A percentile compares a stretch with the other conserved stretches of the same genome.
These are phyloP conservation scores for Didymella pomorum DNA, from an alignment of 2,329 filamentous ascomycete genomes.

Conservation along the genomic window DNA sequence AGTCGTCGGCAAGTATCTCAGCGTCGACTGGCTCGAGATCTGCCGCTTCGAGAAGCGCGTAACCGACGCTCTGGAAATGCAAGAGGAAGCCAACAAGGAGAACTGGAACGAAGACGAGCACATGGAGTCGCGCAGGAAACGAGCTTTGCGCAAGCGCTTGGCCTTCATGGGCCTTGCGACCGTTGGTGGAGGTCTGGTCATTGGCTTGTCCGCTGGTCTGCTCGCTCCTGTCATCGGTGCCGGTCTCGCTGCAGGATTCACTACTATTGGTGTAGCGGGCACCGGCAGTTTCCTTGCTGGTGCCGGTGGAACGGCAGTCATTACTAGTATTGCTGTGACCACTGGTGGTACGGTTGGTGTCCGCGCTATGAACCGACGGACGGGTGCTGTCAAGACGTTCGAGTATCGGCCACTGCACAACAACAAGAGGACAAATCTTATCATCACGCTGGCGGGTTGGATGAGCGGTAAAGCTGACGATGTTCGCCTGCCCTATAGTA, in stretches of 20 bases:
- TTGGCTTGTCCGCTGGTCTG: conserved; percentile 90
- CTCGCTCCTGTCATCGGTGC: conserved; percentile 93
- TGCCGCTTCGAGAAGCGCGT: conserved; percentile 97
- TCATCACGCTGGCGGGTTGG: conserved; percentile 95
- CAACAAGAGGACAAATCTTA: conserved; percentile 95
- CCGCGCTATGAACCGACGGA: conserved; percentile 84
- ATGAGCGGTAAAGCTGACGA: conserved; percentile 98
- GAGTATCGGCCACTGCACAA: conserved; percentile 97
- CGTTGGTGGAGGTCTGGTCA: conserved; percentile 92
- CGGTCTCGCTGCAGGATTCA: conserved; percentile 91
- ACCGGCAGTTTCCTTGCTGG: conserved; percentile 90
- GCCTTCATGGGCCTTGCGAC: conserved; percentile 97
- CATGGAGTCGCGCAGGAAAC: conserved; percentile 84
- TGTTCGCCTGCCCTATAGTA: conserved; percentile 93
- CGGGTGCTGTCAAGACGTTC: conserved; percentile 92
- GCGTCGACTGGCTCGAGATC: conserved; percentile 89
- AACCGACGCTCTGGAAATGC: conserved; percentile 96
- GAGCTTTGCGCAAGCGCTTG: conserved; percentile 81
- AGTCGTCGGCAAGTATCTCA: conserved; percentile 78
- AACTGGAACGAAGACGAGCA: conserved; percentile 98
- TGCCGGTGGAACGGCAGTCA: conserved; percentile 89
- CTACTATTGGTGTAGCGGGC: conserved; percentile 89
- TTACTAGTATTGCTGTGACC: conserved; percentile 86
- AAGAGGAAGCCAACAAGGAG: conserved; percentile 91
- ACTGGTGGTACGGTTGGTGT: conserved; percentile 88